Conservation (phyloP, 257 asterid genomes). For the Leptodermis oblonga region DNA sequence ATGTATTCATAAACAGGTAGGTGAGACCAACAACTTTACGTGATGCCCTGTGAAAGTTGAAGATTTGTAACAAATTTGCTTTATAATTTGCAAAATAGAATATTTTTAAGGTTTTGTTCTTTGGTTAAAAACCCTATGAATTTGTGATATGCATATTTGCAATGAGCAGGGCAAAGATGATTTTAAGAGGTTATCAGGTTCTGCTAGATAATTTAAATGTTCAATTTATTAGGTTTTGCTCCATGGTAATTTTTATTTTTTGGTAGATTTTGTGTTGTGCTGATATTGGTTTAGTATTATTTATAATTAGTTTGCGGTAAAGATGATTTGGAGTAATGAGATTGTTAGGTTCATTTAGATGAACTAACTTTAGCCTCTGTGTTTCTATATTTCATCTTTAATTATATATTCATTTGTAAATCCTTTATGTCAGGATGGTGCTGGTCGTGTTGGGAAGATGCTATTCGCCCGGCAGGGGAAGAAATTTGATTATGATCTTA, state of each 20-base stretch:
- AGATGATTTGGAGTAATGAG: not conserved
- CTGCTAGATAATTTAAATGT: not conserved
- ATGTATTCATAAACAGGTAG: too few species aligned
- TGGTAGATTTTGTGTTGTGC: not conserved
- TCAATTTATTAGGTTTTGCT: not conserved
- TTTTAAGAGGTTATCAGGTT: too few species aligned
- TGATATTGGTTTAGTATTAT: not conserved
- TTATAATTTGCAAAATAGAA: too few species aligned
- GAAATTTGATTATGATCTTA: slow-evolving; percentile 95
- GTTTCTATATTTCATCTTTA: not conserved
- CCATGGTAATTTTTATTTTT: too few species aligned
- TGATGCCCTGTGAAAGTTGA: too few species aligned
- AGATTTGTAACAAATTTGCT: too few species aligned
- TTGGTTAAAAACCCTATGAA: too few species aligned
- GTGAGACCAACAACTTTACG: too few species aligned
- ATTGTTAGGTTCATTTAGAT: not conserved
- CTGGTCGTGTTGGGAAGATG: slow-evolving; percentile 99
- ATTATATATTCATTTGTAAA: not conserved
- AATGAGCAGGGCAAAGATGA: too few species aligned
- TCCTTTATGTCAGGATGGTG: slow-evolving; percentile 68
- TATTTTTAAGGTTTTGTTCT: too few species aligned
- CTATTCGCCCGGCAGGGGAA: slow-evolving; percentile 90
- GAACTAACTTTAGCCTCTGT: not conserved
- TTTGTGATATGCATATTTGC: too few species aligned
- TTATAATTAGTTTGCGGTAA: not conserved